These are phyloP conservation scores for Penicillium sp. DNA, from an alignment of 2,329 filamentous ascomycete species.

Conservation along the genomic window DNA sequence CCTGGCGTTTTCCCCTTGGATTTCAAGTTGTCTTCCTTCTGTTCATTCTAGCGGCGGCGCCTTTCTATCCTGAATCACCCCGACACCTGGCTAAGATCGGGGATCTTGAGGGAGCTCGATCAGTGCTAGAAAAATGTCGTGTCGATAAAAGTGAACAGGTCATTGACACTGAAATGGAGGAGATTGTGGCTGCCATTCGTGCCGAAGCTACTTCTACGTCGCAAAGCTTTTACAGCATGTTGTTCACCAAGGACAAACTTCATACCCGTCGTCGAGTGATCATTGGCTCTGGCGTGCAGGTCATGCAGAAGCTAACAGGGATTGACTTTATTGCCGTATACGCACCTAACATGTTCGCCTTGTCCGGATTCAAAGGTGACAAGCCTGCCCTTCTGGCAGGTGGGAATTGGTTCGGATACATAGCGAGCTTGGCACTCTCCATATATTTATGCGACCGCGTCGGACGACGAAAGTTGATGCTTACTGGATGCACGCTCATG, in stretches of 20 bases:
- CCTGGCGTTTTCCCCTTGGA: conserved; percentile 65
- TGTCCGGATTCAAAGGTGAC: conserved; percentile 25
- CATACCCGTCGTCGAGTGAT: conserved; percentile 28
- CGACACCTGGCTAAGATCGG: conserved; percentile 32
- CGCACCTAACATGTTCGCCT: conserved; percentile 26
- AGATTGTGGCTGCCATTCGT: conserved; percentile 30
- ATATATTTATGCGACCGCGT: conserved; percentile 21
- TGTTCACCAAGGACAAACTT: conserved; percentile 26
- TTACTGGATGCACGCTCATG: conserved; percentile 28
- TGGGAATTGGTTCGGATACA: conserved; percentile 30
- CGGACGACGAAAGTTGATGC: conserved; percentile 26
- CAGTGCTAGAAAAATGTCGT: conserved; percentile 11
- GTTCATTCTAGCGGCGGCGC: conserved; percentile 59
- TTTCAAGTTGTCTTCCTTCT: conserved; percentile 62
- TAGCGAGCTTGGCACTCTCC: conserved; percentile 21
- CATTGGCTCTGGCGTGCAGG: conserved; percentile 26
- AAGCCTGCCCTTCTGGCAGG: conserved; percentile 27
- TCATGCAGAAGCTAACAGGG: conserved; percentile 29
- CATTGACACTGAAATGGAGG: conserved; percentile 28
- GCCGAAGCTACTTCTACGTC: conserved; percentile 27
- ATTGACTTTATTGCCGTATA: conserved; percentile 29
- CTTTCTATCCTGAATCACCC: conserved; percentile 54
- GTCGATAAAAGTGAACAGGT: conserved; percentile 9
- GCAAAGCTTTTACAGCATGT: conserved; percentile 26
- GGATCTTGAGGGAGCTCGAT: conserved; percentile 23